Evolutionary conservation across 352 stramenopile species (phyloP), one percentile per base, ranked within the genome.

Genomic region (Globisporangium nodosum): DNA sequence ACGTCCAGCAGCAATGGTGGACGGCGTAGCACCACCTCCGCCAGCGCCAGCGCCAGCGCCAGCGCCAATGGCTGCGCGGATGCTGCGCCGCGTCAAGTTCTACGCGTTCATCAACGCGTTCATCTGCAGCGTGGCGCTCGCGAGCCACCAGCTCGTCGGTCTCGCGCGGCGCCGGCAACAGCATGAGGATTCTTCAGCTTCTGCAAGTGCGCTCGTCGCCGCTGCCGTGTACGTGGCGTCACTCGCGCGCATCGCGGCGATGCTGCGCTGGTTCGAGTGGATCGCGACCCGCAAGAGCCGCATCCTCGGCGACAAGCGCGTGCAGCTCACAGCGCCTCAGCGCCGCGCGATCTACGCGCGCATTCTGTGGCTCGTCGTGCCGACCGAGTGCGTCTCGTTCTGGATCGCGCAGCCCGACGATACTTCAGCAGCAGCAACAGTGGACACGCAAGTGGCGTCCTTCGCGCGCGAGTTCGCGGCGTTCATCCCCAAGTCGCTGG

Each of bases 401-500:
- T 87, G 66, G 57, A 61, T 76, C 31, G 74, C 68, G 1, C 49
- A 76, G 37, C 61, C 35, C 35, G 35, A 15, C 35, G 1, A 40
- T 15, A 9, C 11, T 15, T 3, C 35, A 15, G 35, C 61, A 27
- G 69, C 33, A 45, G 7, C 16, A 31, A 18, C 48, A 45, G 8
- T 21, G 27, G 11, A 31, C 50, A 33, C 13, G 42, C 4, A 42
- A 15, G 30, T 35, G 47, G 60, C 62, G 53, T 73, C 87, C 31
- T 31, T 49, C n/a, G 9, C 78, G 21, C 7, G 61, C 13, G 74
- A 80, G 42, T 94, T 76, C 39, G 73, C 51, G 18, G 21, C 30
- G 30, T 96, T 96, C 61, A 78, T 96, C 51, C 78, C 82, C 49
- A 88, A 89, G 69, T 96, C 87, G 55, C 75, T 96, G 21, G 52